Evolutionary conservation across 495 filamentous ascomycete species (phyloP), one percentile per base, ranked within the genome.

Genomic region (Daldinia loculata): DNA sequence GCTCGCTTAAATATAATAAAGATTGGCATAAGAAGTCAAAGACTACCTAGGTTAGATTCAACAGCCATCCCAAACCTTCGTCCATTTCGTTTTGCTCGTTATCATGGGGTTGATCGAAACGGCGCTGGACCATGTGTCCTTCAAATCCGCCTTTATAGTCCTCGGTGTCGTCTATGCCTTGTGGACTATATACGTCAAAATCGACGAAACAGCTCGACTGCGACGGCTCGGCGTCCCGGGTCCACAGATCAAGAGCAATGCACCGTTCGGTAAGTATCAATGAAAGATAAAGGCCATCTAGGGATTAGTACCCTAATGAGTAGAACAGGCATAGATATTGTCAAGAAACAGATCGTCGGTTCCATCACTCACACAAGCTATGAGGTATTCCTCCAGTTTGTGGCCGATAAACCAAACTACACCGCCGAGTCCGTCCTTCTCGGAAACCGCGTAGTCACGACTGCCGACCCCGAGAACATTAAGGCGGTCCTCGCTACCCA

Each of bases 401-500:
- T 93, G 66, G 74, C 19, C 24, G 61, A 55, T 17, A 68, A 19
- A 78, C 73, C 65, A 22, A 74, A 58, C 61, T 77, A 71, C 60
- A 97, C 93, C 0, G 80, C 85, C 36, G 93, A 97, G 76, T 68
- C 80, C 24, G 79, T 81, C 12, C 45, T 90, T 8, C 77, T 86
- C 4, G 81, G 88, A 43, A 83, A 84, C 27, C 89, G 90, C 6
- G 70, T 87, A 19, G 75, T 93, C 52, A 79, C 93, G 62, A 94
- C 92, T 0, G 84, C 81, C 26, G 90, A 94, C 48, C 93, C 92
- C 0, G 90, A 94, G 74, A 97, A 96, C 77, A 85, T 98, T 78
- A 93, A 97, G 75, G 89, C 93, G 0, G 80, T 97, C 6, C 84
- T 97, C 2, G 92, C 93, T 0, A 90, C 89, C 0, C 90, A 96